These are phyloP conservation scores for Trichoderma oligosporum DNA, from an alignment of 2,329 filamentous ascomycete genomes.

Conservation along the genomic window DNA sequence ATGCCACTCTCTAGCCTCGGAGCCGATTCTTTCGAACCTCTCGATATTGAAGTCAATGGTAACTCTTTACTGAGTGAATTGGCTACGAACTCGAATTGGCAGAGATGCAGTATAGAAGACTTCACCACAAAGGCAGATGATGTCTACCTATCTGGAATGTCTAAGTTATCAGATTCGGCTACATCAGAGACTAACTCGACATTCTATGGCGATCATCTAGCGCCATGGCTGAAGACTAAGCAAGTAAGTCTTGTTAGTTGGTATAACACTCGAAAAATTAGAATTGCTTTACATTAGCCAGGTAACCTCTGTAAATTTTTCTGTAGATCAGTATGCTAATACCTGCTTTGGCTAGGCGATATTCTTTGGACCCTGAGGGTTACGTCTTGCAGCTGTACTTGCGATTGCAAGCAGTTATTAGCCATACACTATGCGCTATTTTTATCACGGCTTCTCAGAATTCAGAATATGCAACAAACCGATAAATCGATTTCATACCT, in stretches of 20 bases:
- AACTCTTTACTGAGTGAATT: not conserved
- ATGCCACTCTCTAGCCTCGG: not conserved
- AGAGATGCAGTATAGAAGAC: not conserved
- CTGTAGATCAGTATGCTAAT: too few species aligned
- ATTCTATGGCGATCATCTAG: not conserved
- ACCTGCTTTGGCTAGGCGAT: not conserved
- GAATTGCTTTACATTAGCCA: not conserved
- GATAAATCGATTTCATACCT: too few species aligned
- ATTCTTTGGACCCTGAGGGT: not conserved
- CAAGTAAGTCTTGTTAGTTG: constrained; percentile 3
- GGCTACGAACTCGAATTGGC: not conserved
- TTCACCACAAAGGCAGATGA: not conserved
- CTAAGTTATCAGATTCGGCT: not conserved
- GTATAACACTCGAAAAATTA: not conserved
- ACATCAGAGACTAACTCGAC: not conserved
- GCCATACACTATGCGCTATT: too few species aligned
- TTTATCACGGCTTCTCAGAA: too few species aligned
- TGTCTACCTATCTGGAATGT: not conserved
- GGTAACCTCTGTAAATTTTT: not conserved
- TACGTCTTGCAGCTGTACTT: not conserved
- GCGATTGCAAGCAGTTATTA: not conserved
- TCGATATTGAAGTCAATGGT: not conserved
- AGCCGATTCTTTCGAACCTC: not conserved
- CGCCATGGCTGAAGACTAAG: constrained; percentile 3
- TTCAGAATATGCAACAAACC: too few species aligned